Conservation (phyloP, 352 stramenopile species). For the Globisporangium yorkense region DNA sequence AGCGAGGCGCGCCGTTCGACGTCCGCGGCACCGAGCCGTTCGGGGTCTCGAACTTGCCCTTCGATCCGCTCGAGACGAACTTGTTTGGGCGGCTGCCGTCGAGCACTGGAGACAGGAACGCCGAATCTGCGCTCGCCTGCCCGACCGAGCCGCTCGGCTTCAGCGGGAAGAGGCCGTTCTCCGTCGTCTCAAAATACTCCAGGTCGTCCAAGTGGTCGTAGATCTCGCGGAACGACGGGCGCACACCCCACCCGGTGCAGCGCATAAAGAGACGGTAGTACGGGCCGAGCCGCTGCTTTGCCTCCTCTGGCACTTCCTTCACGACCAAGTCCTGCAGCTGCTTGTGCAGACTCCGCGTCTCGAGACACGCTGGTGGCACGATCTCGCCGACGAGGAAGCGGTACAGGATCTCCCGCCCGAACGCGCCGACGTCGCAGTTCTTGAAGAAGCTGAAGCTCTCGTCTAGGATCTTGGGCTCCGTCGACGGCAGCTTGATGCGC, state of each 20-base stretch:
- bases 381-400: constrained; percentile 77
- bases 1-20: constrained; percentile 20
- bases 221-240: constrained; percentile 74
- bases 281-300: constrained; percentile 48
- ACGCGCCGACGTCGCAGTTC: constrained; percentile 75
- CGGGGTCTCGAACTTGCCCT: constrained; percentile 50
- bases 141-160: constrained; percentile 35
- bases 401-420: constrained; percentile 74
- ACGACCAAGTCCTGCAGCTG: constrained; percentile 71
- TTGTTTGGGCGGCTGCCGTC: constrained; percentile 18
- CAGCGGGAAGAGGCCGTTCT: constrained; percentile 73
- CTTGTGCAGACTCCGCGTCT: constrained; percentile 74
- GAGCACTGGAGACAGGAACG: constrained; percentile 54
- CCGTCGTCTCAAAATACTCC: constrained; percentile 69
- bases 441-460: constrained; percentile 79
- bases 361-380: constrained; percentile 58
- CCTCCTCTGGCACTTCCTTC: constrained; percentile 45
- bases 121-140: constrained; percentile 9
- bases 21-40: constrained; percentile 23
- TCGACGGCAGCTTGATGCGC: constrained; percentile 59
- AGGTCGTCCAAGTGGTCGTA: constrained; percentile 73
- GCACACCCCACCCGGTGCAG: constrained; percentile 72
- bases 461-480: constrained; percentile 67
- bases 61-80: constrained; percentile 45
- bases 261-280: constrained; percentile 71